Evolutionary conservation across 1,139 yeast genomes (phyloP), one percentile per base, ranked within the genome.

Genomic region (Kluyveromyces sp.): DNA sequence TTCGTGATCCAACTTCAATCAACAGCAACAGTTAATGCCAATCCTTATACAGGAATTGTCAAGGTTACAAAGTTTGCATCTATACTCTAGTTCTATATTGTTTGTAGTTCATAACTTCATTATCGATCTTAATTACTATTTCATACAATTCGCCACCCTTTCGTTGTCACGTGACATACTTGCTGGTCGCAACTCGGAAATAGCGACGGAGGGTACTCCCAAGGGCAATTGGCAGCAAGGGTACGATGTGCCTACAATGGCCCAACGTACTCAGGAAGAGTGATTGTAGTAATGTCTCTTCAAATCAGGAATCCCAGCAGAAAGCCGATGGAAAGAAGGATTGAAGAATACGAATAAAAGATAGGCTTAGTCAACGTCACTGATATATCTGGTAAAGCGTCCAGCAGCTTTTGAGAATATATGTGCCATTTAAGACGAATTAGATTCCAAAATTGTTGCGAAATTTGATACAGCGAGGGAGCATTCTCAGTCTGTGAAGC

Each of bases 271-370:
- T n/a, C n/a, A n/a, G n/a, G n/a, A n/a, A n/a, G n/a, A n/a, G n/a
- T n/a, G n/a, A n/a, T n/a, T n/a, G n/a, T n/a, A n/a, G n/a, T n/a
- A n/a, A n/a, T n/a, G n/a, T n/a, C n/a, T n/a, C n/a, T n/a, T 22
- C 26, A 22, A 22, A 22, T 22, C 26, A 22, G 9, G 9, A 22
- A 22, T 22, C 41, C 41, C 2, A 38, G 15, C 15, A 38, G 19
- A 3, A 38, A 7, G 7, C 46, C 46, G 18, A 39, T 18, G 1
- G 41, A 9, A 12, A 44, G 29, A 20, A 47, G 43, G 16, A 47
- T 31, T 11, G 44, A 20, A 4, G 52, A 49, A 35, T 47, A 50
- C 4, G 46, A 19, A 38, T 49, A 49, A 15, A 51, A 45, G 33
- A 47, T 49, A 11, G 46, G 26, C 19, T 41, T 46, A 9, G 49